These are phyloP conservation scores for Madurella fahalii DNA, from an alignment of 2,329 filamentous ascomycete species.

Conservation along the genomic window DNA sequence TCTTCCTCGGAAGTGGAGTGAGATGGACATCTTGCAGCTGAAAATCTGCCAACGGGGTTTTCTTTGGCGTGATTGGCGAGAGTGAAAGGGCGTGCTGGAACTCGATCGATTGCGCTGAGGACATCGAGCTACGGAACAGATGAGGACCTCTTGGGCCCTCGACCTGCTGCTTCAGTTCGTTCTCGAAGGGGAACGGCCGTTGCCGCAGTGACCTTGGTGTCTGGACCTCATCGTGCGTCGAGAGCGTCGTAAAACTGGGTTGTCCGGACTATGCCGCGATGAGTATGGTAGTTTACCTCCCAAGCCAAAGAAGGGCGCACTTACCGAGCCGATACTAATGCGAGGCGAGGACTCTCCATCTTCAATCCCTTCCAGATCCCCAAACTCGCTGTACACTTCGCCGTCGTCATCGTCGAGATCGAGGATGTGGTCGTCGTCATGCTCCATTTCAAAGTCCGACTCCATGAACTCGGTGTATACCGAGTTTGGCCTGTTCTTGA, in stretches of 20 bases:
- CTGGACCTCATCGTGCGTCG: slow-evolving; percentile 76
- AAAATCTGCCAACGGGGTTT: slow-evolving; percentile 37
- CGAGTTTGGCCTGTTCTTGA: slow-evolving; percentile 58
- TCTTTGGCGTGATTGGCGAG: slow-evolving; percentile 69
- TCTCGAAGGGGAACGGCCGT: slow-evolving; percentile 58
- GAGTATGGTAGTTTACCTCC: slow-evolving; percentile 14
- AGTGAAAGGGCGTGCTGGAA: slow-evolving; percentile 58
- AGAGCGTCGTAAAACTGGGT: slow-evolving; percentile 79
- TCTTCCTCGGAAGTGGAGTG: slow-evolving; percentile 35
- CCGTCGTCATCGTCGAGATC: slow-evolving; percentile 61
- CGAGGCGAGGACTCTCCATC: slow-evolving; percentile 61
- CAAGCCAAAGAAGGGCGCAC: slow-evolving; percentile 30
- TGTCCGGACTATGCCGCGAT: slow-evolving; percentile 50
- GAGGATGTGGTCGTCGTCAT: slow-evolving; percentile 60
- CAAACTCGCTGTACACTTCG: slow-evolving; percentile 52
- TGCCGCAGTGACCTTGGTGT: slow-evolving; percentile 67
- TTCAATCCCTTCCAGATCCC: slow-evolving; percentile 48
- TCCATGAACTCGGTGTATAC: slow-evolving; percentile 74
- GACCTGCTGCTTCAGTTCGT: slow-evolving; percentile 58
- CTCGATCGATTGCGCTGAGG: slow-evolving; percentile 49
- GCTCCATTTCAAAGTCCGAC: slow-evolving; percentile 67
- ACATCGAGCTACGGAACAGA: slow-evolving; percentile 70
- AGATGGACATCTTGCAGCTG: slow-evolving; percentile 37
- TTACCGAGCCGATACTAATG: slow-evolving; percentile 67
- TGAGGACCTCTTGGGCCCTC: slow-evolving; percentile 82